Base-by-base conservation (phyloP, 805 yeast genomes). In the Ogataea ganodermae region DNA sequence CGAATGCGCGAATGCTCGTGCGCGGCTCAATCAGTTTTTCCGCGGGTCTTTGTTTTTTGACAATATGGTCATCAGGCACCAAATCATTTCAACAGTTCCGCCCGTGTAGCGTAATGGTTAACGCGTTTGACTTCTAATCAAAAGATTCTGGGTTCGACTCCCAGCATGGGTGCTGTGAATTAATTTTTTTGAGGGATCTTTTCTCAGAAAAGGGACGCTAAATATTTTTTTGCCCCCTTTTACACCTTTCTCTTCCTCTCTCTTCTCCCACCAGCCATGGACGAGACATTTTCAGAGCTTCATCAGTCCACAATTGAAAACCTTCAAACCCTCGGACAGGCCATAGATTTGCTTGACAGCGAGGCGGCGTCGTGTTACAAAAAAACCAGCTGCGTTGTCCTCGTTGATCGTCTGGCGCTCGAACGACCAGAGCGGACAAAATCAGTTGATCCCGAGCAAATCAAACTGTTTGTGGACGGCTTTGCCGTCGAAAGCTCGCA, bases 71-170 rank as follows among this genome's bases (percentile, higher is more conserved):
- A 3, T 3, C 30, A 3, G 13, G 30, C 21, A 21, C 20, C 3
- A 10, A 21, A 8, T 16, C 21, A 7, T 22, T 8, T 9, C 40
- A 38, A 16, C 31, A 38, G 42, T 17, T 31, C 30, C 46, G 79
- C 78, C 77, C 72, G 78, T 70, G 80, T 76, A 75, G 81, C 81
- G 80, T 75, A 77, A 77, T 76, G 81, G 81, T 76, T 76, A 76
- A 75, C 81, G 81, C 81, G 79, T 76, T 76, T 77, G 80, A 77
- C 80, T 76, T 76, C 81, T 76, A 76, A 77, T 76, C 81, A 76
- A 76, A 75, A 75, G 81, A 77, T 75, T 76, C 75, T 75, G 80
- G 78, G 81, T 76, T 76, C 81, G 81, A 76, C 79, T 76, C 81
- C 71, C 72, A 62, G 70, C 71, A 58, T 66, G 72, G 71, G 71